Conservation (phyloP, 1,139 yeast genomes). For the Geotrichum europaeum region DNA sequence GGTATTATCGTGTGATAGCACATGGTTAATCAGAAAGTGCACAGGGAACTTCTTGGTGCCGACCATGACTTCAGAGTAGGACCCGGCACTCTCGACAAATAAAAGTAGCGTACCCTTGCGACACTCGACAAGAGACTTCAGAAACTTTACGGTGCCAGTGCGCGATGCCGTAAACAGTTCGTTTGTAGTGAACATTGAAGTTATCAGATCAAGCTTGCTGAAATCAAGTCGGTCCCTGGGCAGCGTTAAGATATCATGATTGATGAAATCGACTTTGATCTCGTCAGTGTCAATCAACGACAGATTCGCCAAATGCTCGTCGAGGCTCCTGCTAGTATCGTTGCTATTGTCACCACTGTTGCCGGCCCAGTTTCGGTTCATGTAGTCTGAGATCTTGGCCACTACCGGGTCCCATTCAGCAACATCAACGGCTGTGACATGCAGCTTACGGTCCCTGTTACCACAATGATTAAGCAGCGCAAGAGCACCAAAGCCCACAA, state of each 20-base stretch:
- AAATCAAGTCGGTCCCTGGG: conserved; percentile 27
- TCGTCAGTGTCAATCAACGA: conserved; percentile 14
- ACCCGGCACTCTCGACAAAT: conserved; percentile 84
- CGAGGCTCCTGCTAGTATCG: conserved; percentile 20
- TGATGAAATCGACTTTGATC: conserved; percentile 43
- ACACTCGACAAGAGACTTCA: conserved; percentile 48
- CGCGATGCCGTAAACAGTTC: conserved; percentile 71
- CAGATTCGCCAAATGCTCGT: conserved; percentile 18
- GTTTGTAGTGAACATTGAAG: conserved; percentile 78
- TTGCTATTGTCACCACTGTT: conserved; percentile 8
- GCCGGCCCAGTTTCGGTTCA: conserved; percentile 29
- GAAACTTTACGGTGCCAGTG: conserved; percentile 52
- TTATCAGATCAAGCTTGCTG: conserved; percentile 42
- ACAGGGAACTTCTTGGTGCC: conserved; percentile 78
- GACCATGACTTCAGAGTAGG: conserved; percentile 71
- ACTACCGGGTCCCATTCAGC: conserved; percentile 69
- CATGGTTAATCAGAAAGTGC: conserved; percentile 69
- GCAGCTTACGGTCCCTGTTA: conserved; percentile 31
- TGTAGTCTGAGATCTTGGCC: conserved; percentile 39
- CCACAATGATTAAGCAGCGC: conserved; percentile 31
- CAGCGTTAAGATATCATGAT: conserved; percentile 46
- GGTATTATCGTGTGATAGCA: conserved; percentile 45
- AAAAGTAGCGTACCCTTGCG: conserved; percentile 52
- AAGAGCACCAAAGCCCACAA: conserved; percentile 61
- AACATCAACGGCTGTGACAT: conserved; percentile 58